Evolutionary conservation across 192 early-diverging fungal species (phyloP), one percentile per base, ranked within the genome.

Genomic region (Coemansia nantahalensis): DNA sequence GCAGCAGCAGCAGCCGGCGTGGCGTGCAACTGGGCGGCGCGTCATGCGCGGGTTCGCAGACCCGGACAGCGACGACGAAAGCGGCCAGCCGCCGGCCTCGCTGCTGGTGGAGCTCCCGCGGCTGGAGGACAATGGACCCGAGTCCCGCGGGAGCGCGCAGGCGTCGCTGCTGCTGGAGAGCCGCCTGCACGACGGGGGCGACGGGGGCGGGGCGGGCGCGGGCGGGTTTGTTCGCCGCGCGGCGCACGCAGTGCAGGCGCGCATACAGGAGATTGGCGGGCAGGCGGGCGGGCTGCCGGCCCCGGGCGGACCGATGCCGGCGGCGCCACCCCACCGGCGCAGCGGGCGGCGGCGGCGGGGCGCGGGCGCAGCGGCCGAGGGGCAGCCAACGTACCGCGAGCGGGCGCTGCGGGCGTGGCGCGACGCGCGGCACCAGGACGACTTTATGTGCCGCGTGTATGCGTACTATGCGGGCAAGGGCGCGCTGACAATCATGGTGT

Each of bases 391-490:
- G 45, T 62, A 68, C 36, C 62, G 61, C 30, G 88, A 90, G 47
- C 65, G 84, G 15, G 87, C 90, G 15, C 65, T 89, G 65, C 82
- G 81, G 73, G 79, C 85, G 41, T 94, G 95, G 92, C 81, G 82
- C 32, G 86, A 91, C 69, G 84, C 88, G 12, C 83, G 85, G 51
- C 90, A 93, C 56, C 60, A 91, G 61, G 95, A 98, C 68, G 78
- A 83, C 33, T 92, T 95, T 52, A 81, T 89, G 46, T 68, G 81
- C 32, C 59, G 68, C 45, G 84, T 95, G 16, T 98, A 99, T 56
- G 51, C 79, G 11, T 97, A 97, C 69, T 98, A 88, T 55, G 73
- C 68, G 2, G 93, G 94, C 38, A 94, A 94, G 59, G 97, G 97
- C 10, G 75, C 90, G 39, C 79, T 82, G 50, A 87, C 84, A 33